Base-by-base conservation (phyloP, 2,329 filamentous ascomycete species). In the Mariannaea elegans region DNA sequence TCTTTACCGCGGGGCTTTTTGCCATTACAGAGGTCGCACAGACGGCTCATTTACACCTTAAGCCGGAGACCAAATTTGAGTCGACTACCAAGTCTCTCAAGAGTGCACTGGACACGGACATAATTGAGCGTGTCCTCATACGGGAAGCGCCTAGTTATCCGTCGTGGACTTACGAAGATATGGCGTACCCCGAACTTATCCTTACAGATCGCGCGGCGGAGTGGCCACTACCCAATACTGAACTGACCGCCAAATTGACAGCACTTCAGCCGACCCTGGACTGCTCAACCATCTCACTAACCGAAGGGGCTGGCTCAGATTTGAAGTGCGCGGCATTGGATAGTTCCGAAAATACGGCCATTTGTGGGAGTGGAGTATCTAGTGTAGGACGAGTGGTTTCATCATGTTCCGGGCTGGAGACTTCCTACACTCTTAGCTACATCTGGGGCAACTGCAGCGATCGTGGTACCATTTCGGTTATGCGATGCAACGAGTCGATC, bases 1-100 rank as follows among this genome's bases (percentile, higher is more conserved):
- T 73, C 27, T 72, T 72, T 44, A 67, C 69, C 3, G 68, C 71
- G 2, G 71, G 71, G 16, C 47, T 73, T 8, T 72, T 72, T 46
- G 65, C 68, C 14, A 61, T 71, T 19, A 56, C 59, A 8, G 64
- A 67, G 13, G 42, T 71, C 16, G 49, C 50, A 16, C 63, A 64
- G 48, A 63, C 48, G 9, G 63, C 63, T 2, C 14, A 65, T 7
- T 59, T 72, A 27, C 49, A 72, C 14, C 64, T 73, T 32, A 59
- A 45, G 19, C 63, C 59, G 14, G 56, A 63, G 34, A 67, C 70
- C 2, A 47, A 56, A 5, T 71, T 72, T 47, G 42, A 32, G n/a
- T 70, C 65, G 4, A 68, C 64, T 12, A 65, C 39, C 14, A 62
- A 61, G n/a, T 68, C 65, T 2, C 32, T 64, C 9, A 52, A 57